Evolutionary conservation across 192 early-diverging fungal species (phyloP), one percentile per base, ranked within the genome.

Genomic region (Gigaspora rosea): DNA sequence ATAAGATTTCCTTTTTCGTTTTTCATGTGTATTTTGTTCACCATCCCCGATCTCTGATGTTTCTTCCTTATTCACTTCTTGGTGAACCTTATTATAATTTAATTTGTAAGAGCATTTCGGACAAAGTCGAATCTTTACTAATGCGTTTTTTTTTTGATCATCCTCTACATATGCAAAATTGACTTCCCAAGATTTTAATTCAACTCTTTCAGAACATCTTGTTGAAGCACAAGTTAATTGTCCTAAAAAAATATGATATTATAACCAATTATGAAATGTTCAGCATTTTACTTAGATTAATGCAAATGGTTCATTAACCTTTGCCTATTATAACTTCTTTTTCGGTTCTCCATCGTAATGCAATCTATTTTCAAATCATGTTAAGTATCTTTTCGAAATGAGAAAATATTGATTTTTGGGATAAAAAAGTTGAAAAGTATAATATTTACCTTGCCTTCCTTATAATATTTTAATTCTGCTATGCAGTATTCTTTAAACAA

Each of bases 401-500:
- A 1, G 73, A 1, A n/a, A 93, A 88, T 76, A 94, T 92, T 9
- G 81, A 79, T 74, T 91, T 82, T 8, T 89, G 91, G 35, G 92
- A 83, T 92, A 92, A 95, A 1, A 91, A 66, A 18, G n/a, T 16
- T 9, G 46, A 6, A 6, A 20, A 67, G 1, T 13, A 8, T 66
- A 72, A 73, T 75, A n/a, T 73, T 76, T 66, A 86, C 74, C 62
- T 87, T 85, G 2, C 89, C 90, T 64, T 91, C 83, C 73, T 92
- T 93, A 82, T 92, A 94, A 59, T 86, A 84, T 27, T 83, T 85
- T 36, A 96, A 80, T 52, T 96, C 89, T 11, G 88, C 88, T 6
- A 96, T 81, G 6, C 89, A 89, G 78, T 92, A 96, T 74, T 96
- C 94, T 63, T 94, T 95, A 80, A 94, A 96, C 2, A 96, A 88